These are phyloP conservation scores for Boletus sp. DNA, from an alignment of 768 basidiomycete genomes.

Conservation along the genomic window DNA sequence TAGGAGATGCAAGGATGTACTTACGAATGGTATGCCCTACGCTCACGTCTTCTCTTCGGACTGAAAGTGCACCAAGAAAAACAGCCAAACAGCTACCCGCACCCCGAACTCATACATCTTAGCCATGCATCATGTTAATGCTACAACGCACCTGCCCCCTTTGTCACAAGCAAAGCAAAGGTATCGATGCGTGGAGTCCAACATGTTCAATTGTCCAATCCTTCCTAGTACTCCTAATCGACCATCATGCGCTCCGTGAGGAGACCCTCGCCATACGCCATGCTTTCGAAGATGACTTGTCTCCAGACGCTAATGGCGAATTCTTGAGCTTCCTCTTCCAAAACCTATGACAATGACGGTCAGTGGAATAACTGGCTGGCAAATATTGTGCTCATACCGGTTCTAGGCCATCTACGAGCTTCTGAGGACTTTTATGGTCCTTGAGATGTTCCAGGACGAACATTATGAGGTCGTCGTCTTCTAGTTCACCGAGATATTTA, in stretches of 20 bases:
- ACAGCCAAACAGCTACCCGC: slow-evolving; percentile 20
- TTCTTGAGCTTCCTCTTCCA: slow-evolving; percentile 88
- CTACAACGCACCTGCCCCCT: slow-evolving; percentile 66
- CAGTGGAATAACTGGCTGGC: background rate
- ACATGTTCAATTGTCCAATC: slow-evolving; percentile 9
- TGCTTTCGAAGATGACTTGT: slow-evolving; percentile 92
- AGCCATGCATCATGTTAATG: slow-evolving; percentile 39
- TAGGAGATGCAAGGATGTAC: slow-evolving; percentile 51
- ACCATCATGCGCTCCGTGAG: slow-evolving; percentile 84
- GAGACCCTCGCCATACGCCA: slow-evolving; percentile 88
- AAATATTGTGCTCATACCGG: slow-evolving; percentile 60
- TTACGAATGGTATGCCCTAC: slow-evolving; percentile 43
- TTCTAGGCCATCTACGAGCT: slow-evolving; percentile 87
- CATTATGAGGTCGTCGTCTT: slow-evolving; percentile 92
- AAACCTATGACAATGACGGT: slow-evolving; percentile 51
- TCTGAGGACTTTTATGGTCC: slow-evolving; percentile 83
- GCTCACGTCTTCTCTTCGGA: slow-evolving; percentile 20
- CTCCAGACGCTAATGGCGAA: slow-evolving; percentile 83
- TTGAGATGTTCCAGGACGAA: slow-evolving; percentile 91
- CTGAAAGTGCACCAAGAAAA: slow-evolving; percentile 17
- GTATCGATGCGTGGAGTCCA: slow-evolving; percentile 23
- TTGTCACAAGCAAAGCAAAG: slow-evolving; percentile 27
- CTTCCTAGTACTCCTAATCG: slow-evolving; percentile 42
- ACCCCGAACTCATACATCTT: slow-evolving; percentile 40
- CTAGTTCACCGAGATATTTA: slow-evolving; percentile 87